Evolutionary conservation across 345 rosid species (phyloP), one percentile per base, ranked within the genome.

Genomic region (Brassica cretica): DNA sequence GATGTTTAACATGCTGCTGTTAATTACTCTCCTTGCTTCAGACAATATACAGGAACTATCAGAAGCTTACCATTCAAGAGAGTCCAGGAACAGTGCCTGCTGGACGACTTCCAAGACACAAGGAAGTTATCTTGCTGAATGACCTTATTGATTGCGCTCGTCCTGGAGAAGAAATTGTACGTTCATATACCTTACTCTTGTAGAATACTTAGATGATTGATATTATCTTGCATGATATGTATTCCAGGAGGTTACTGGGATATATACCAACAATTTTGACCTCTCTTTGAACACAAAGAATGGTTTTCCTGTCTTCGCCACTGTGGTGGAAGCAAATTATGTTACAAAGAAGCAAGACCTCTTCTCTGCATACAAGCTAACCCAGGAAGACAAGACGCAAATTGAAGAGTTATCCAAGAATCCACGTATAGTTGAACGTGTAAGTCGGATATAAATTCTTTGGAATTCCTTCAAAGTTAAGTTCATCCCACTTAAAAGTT

Each of bases 1-100:
- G 55, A 64, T 66, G 46, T 32, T 63, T 14, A 44, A 3, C 66
- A 55, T 21, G 24, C 24, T 2, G 5, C 53, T 25, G 39, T 53
- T 74, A 3, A 8, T 71, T 67, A 46, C 32, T 61, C 44, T 29
- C 51, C 10, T 66, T 84, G 76, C 62, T 86, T 75, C 89, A 95
- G 99, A 95, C 99, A 15, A 84, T 95, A 78, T 95, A 95, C 83
- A 87, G 98, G 77, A 95, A 95, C 75, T 95, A 93, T 81, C 99
- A 95, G 87, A 95, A 95, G 81, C 94, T 95, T 60, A 91, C 96
- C 27, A 93, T 95, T 64, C 98, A 93, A 84, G 99, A 95, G 87
- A 93, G 98, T 82, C 99, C 99, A 60, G 98, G 98, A 82, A 95
- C 90, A 70, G 98, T 95, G 55, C 99, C 98, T 73, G 99, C 99